phyloP scores from a whole-genome alignment of 192 early-diverging fungal genomes.

The Geranomyces variabilis region DNA sequence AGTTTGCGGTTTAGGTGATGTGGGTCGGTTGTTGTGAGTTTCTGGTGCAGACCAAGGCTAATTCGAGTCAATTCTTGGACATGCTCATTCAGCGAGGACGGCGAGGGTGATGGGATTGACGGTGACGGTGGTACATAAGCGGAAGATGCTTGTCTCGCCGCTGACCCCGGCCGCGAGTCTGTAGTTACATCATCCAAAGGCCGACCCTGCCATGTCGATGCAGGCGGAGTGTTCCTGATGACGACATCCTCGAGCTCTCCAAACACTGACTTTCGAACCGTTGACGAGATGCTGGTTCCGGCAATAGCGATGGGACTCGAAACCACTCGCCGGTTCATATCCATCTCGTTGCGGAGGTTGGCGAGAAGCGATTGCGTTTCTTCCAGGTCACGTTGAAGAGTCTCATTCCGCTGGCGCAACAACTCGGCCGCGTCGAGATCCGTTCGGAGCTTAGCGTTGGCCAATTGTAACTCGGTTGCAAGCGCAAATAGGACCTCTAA shows the following conservation, averaged over 20 bases:
- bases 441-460: conserved; percentile 5
- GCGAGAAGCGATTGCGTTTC: conserved; percentile 13
- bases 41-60: conserved; percentile 26
- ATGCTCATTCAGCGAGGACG: not conserved
- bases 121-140: not conserved
- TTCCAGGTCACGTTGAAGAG: not conserved
- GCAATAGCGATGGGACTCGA: not conserved
- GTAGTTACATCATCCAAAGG: not conserved
- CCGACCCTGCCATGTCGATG: not conserved
- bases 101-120: not conserved
- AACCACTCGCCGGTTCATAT: not conserved
- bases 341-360: conserved; percentile 10
- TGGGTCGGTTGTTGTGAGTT: conserved; percentile 40
- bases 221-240: not conserved
- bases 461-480: conserved; percentile 16
- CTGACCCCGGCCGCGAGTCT: not conserved
- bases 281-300: not conserved
- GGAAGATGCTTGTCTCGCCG: not conserved
- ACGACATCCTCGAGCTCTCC: conserved; percentile 25
- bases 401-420: not conserved
- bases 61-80: conserved; percentile 12
- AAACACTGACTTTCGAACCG: conserved; percentile 9
- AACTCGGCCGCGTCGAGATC: conserved; percentile 4
- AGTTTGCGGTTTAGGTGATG: conserved; percentile 43
- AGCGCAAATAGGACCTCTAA: conserved; percentile 14